Base-by-base conservation (phyloP, 2,329 filamentous ascomycete species). In the Fusarium redolens region DNA sequence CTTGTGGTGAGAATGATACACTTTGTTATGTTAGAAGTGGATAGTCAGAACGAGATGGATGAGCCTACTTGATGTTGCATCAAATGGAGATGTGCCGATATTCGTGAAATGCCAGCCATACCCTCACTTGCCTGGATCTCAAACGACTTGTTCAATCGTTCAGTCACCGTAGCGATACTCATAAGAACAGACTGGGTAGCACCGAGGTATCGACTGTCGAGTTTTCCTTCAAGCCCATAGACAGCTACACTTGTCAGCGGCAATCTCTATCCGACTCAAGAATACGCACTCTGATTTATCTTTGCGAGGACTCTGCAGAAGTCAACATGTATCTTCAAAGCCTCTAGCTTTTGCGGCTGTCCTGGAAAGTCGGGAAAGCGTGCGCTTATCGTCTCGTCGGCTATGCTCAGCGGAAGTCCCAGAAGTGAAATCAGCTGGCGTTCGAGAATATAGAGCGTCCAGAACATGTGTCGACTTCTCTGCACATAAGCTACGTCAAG, bases 211-310 rank as follows among this genome's bases (percentile, higher is more conserved):
- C 73, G 65, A 57, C 73, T 75, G 40, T 75, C 73, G 1, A 75
- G 71, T n/a, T 75, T 74, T 11, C 73, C 73, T 30, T 75, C 73
- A 3, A 74, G 63, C 5, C 73, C 73, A 50, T 75, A 75, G 9
- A 75, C 73, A 35, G 73, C 73, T 75, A 18, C 3, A 11, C 17
- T 8, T 2, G 17, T 75, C 5, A 69, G 56, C 15, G 33, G 3
- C 7, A 0, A 18, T 15, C 5, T 28, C 2, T 17, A 5, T 6
- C 10, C 5, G 13, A 4, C 25, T 18, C 3, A 14, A 25, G 25
- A 6, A 17, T 7, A 60, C 73, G 3, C 14, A 75, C 73, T 75
- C 17, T 74, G 54, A n/a, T 74, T 63, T 50, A 75, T 76, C 61
- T 66, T 67, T n/a, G 71, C 59, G 20, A 75, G 45, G 2, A 72